Conservation (phyloP, 495 filamentous ascomycete genomes). For the Lophium mytilinum region DNA sequence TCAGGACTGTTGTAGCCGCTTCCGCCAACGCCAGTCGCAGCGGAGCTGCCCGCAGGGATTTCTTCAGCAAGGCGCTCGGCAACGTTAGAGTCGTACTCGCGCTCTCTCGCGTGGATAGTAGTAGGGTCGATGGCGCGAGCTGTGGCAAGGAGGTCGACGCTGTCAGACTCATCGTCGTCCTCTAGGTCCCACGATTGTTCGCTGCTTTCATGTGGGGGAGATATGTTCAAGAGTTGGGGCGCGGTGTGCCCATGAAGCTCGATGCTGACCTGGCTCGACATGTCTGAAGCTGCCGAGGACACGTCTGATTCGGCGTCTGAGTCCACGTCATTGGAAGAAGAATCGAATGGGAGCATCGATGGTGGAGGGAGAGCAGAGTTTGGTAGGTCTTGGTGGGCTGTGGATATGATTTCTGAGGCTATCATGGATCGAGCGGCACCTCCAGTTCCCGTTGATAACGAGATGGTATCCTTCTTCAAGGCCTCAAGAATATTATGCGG, state of each 20-base stretch:
- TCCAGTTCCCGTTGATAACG: not conserved
- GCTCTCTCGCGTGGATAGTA: constrained; percentile 21
- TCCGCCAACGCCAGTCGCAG: constrained; percentile 36
- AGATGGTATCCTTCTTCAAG: constrained; percentile 1
- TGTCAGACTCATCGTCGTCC: constrained; percentile 17
- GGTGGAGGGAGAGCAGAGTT: constrained; percentile 30
- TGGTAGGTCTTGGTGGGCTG: constrained; percentile 22
- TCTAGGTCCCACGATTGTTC: not conserved
- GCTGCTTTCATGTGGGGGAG: not conserved
- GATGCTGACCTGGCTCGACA: not conserved
- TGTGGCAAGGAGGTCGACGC: constrained; percentile 30
- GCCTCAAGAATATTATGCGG: constrained; percentile 11
- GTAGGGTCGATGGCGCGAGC: constrained; percentile 30
- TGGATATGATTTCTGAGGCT: constrained; percentile 23
- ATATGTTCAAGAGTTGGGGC: constrained; percentile 9
- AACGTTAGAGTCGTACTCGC: constrained; percentile 31
- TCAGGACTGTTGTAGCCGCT: constrained; percentile 33
- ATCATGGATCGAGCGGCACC: constrained; percentile 7
- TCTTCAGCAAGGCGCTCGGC: constrained; percentile 35
- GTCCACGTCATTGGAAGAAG: constrained; percentile 25
- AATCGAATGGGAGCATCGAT: constrained; percentile 25
- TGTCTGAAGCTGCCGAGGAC: constrained; percentile 8
- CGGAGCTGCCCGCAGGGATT: constrained; percentile 35
- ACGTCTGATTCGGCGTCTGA: constrained; percentile 19
- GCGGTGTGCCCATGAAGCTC: not conserved